A percentile compares a stretch with the other conserved stretches of the same genome.
phyloP scores from a whole-genome alignment of 306 rosid genomes.

The Cajanus cajan region DNA sequence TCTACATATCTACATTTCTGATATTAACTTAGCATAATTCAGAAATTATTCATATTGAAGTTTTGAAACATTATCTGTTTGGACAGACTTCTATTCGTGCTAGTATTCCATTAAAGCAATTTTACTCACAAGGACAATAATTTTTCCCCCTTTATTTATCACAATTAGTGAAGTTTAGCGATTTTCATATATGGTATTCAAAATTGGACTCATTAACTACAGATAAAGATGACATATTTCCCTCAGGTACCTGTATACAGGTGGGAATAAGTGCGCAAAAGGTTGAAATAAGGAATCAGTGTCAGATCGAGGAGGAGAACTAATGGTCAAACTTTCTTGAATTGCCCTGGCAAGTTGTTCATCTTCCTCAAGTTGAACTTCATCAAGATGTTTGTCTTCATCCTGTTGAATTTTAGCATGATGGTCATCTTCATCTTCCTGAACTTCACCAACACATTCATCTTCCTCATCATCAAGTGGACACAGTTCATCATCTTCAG shows the following conservation, averaged over 20 bases:
- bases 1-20: constrained; percentile 14
- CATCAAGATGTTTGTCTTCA: constrained; percentile 50
- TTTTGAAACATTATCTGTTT: neutral
- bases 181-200: neutral
- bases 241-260: constrained; percentile 70
- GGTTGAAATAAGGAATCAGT: constrained; percentile 58
- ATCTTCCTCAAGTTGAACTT: constrained; percentile 84
- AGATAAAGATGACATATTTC: constrained; percentile 20
- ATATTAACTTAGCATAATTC: neutral
- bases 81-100: neutral
- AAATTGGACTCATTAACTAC: neutral
- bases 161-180: neutral
- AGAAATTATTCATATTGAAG: neutral
- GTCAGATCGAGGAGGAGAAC: constrained; percentile 60
- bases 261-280: constrained; percentile 45
- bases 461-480: constrained; percentile 61
- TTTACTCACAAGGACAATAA: neutral
- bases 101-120: neutral
- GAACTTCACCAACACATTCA: constrained; percentile 36
- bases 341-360: constrained; percentile 92
- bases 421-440: constrained; percentile 61
- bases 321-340: constrained; percentile 74
- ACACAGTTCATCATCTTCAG: constrained; percentile 50
- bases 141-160: neutral
- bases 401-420: constrained; percentile 37